Percentiles rank a stretch among this genome's conserved stretches.
phyloP scores from a whole-genome alignment of 2,329 filamentous ascomycete species.

The Epicoccum nigrum region DNA sequence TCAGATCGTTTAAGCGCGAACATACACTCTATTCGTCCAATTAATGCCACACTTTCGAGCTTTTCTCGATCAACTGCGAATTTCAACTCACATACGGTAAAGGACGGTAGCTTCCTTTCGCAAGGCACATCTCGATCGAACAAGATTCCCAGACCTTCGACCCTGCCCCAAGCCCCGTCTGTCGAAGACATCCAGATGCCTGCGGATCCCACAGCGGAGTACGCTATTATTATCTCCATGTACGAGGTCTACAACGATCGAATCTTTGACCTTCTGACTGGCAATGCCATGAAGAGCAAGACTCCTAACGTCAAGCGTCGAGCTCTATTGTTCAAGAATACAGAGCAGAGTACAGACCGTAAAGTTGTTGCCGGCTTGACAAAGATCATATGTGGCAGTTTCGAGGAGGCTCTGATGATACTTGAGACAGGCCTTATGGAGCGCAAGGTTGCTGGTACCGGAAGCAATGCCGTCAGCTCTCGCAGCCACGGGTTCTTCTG shows the following conservation, averaged over 20 bases:
- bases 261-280: slow-evolving; percentile 88
- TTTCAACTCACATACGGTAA: slow-evolving; percentile 34
- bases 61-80: slow-evolving; percentile 38
- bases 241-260: slow-evolving; percentile 99
- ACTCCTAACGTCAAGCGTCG: slow-evolving; percentile 65
- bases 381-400: slow-evolving; percentile 83
- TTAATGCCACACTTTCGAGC: slow-evolving; percentile 29
- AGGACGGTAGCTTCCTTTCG: slow-evolving; percentile 64
- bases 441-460: slow-evolving; percentile 85
- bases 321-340: slow-evolving; percentile 87
- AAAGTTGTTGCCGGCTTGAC: slow-evolving; percentile 92
- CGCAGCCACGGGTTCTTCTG: slow-evolving; percentile 96
- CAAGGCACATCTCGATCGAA: slow-evolving; percentile 60
- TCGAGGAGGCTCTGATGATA: slow-evolving; percentile 85
- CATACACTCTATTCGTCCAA: slow-evolving; percentile 41
- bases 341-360: slow-evolving; percentile 84
- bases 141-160: slow-evolving; percentile 71
- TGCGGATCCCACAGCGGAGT: slow-evolving; percentile 74
- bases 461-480: slow-evolving; percentile 90
- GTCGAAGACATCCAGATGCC: slow-evolving; percentile 72
- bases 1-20: slow-evolving; percentile 20
- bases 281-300: slow-evolving; percentile 63
- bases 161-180: slow-evolving; percentile 74
- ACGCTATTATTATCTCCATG: slow-evolving; percentile 91
- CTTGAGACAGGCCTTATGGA: slow-evolving; percentile 89